Percentiles rank a stretch among this genome's conserved stretches.
Conservation (phyloP, 2,329 filamentous ascomycete species). For the Cladosporium sphaerospermum region DNA sequence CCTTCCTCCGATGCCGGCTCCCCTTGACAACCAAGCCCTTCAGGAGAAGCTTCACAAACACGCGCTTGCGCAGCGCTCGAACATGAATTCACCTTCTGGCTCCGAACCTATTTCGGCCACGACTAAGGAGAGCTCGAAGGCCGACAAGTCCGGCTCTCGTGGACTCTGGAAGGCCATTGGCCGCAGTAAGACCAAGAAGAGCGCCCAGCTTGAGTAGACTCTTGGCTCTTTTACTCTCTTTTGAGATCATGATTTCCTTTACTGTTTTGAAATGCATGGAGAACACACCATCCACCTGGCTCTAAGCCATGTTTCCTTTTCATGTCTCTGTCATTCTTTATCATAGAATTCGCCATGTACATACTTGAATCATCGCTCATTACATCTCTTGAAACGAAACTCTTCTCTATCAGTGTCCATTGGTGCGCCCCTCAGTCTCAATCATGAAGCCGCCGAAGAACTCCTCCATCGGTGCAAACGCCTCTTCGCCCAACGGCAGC, state of each 20-base stretch:
- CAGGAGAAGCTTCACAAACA: constrained; percentile 8
- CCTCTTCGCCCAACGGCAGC: constrained; percentile 22
- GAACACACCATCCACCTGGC: too few relatives aligned
- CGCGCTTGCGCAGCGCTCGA: constrained; percentile 2
- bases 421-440: not conserved
- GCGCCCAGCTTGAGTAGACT: not conserved
- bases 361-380: not conserved
- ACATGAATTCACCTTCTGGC: constrained; percentile 4
- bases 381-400: not conserved
- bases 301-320: not conserved
- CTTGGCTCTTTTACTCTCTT: not conserved
- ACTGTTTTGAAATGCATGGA: too few relatives aligned
- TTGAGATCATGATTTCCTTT: too few relatives aligned
- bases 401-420: not conserved
- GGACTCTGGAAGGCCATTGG: constrained; percentile 9
- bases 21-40: not conserved
- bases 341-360: not conserved
- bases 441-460: constrained; percentile 29
- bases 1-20: constrained; percentile 5
- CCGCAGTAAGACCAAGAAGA: constrained; percentile 6
- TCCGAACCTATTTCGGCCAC: not conserved
- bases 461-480: constrained; percentile 16
- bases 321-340: not conserved
- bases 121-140: not conserved
- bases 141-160: constrained; percentile 1